Base-by-base conservation (phyloP, 1,139 yeast species). In the Nematodospora anomalae region DNA sequence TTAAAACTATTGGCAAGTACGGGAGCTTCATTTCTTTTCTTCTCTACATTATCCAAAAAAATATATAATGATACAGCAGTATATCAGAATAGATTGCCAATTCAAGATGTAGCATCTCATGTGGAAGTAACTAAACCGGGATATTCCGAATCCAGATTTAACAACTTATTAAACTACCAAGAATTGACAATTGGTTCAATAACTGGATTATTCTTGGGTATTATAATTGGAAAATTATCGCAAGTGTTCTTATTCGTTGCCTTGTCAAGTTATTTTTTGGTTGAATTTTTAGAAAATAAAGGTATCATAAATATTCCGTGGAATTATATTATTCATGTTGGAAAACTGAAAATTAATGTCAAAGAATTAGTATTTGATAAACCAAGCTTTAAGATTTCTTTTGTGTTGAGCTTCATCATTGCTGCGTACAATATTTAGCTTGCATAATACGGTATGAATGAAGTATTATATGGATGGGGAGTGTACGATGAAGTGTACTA, bases 141-240 rank as follows among this genome's bases (percentile, higher is more conserved):
- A 7, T 34, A 34, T 16, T 28, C 33, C 11, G 40, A 43, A 24
- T 42, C 52, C 3, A 37, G 65, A 27, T 64, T 70, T 46, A 58
- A 64, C 32, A 67, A 72, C 0, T 62, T 55, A 40, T 55, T 79
- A 41, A 74, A 79, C 54, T 83, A 83, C 53, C 76, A 77, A 50
- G 86, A 83, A 52, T 64, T 83, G 50, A 74, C 88, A 11, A 60
- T 81, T 41, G 92, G 92, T 4, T 79, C 86, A 3, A 67, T 83
- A 47, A 66, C 79, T 5, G 92, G 92, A 0, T 61, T 82, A 40
- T 67, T 79, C 32, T 50, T 77, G 35, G 92, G 92, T 1, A 66
- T 77, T 29, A 63, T 83, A 16, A 69, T 76, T 14, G 89, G 90
- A n/a, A 80, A 81, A 52, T 63, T 83, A 41, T 74, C 83, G 40